phyloP scores from a whole-genome alignment of 768 basidiomycete species.

The Rhizopogon vinicolor region DNA sequence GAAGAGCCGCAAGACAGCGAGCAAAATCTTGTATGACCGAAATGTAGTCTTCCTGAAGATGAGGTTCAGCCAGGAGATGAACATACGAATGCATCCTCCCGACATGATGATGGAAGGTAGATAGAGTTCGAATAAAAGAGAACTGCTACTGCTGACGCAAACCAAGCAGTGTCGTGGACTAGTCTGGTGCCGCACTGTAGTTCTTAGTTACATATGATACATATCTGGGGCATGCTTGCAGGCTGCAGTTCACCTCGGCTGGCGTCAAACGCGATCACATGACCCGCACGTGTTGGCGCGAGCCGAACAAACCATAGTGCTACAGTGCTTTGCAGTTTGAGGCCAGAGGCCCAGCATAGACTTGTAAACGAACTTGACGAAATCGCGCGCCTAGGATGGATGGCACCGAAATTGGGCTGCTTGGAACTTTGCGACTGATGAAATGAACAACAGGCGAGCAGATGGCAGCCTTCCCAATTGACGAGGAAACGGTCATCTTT shows the following conservation, averaged over 20 bases:
- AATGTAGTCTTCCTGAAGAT: background rate
- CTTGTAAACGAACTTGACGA: too few relatives aligned
- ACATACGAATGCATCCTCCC: background rate
- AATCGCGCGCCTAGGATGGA: too few relatives aligned
- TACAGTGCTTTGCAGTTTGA: too few relatives aligned
- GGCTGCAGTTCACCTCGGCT: too few relatives aligned
- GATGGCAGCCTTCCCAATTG: too few relatives aligned
- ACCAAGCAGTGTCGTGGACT: background rate
- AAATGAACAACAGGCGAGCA: too few relatives aligned
- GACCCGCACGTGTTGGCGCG: background rate
- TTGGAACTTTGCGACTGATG: too few relatives aligned
- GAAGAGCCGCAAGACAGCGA: background rate
- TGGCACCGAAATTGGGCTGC: too few relatives aligned
- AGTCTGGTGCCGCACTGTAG: background rate
- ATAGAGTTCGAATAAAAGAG: background rate
- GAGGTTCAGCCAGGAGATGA: background rate
- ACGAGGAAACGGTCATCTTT: too few relatives aligned
- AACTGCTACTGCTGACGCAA: background rate
- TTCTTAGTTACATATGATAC: background rate
- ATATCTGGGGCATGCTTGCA: too few relatives aligned
- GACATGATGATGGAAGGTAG: background rate
- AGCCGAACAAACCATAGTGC: background rate
- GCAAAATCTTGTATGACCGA: background rate
- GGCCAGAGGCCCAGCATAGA: too few relatives aligned
- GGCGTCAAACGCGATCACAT: background rate